Evolutionary conservation across 2,329 filamentous ascomycete genomes (phyloP).

Genomic region (Fusarium mundagurra): DNA sequence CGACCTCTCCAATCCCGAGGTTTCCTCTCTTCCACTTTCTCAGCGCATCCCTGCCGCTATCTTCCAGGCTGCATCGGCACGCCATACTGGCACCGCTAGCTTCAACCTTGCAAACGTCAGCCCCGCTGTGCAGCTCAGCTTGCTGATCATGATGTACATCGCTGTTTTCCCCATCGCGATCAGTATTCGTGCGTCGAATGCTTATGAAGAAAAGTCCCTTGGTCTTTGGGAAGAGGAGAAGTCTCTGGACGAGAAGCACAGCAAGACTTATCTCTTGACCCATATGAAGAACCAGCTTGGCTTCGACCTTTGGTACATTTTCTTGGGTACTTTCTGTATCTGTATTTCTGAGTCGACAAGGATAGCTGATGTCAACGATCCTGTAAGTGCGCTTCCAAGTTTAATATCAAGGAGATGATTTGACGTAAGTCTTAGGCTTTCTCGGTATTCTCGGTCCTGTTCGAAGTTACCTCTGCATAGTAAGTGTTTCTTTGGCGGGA

Average conservation of each 20-base stretch:
- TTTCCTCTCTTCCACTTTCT: constrained; percentile 53
- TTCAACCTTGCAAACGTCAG: constrained; percentile 60
- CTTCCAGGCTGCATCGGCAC: constrained; percentile 64
- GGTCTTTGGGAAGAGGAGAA: constrained; percentile 60
- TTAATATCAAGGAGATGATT: rapidly evolving
- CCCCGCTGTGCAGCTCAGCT: constrained; percentile 65
- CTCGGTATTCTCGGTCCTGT: constrained; percentile 44
- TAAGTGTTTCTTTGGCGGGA: background rate
- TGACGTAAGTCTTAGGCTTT: constrained; percentile 31
- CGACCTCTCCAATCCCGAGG: constrained; percentile 59
- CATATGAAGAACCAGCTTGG: constrained; percentile 51
- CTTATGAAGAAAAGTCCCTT: constrained; percentile 69
- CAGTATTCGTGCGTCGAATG: constrained; percentile 66
- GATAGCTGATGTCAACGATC: constrained; percentile 34
- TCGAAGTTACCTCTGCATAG: constrained; percentile 48
- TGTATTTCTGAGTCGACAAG: constrained; percentile 41
- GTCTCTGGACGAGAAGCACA: constrained; percentile 38
- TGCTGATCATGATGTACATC: constrained; percentile 74
- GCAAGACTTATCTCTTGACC: constrained; percentile 42
- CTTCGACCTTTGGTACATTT: constrained; percentile 54
- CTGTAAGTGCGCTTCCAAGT: constrained; percentile 7
- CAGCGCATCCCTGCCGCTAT: constrained; percentile 61
- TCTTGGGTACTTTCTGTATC: constrained; percentile 49
- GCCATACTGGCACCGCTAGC: constrained; percentile 58
- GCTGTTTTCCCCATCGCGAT: constrained; percentile 69